These are phyloP conservation scores for Micractinium conductrix DNA, from an alignment of 139 green algal genomes.

Conservation along the genomic window DNA sequence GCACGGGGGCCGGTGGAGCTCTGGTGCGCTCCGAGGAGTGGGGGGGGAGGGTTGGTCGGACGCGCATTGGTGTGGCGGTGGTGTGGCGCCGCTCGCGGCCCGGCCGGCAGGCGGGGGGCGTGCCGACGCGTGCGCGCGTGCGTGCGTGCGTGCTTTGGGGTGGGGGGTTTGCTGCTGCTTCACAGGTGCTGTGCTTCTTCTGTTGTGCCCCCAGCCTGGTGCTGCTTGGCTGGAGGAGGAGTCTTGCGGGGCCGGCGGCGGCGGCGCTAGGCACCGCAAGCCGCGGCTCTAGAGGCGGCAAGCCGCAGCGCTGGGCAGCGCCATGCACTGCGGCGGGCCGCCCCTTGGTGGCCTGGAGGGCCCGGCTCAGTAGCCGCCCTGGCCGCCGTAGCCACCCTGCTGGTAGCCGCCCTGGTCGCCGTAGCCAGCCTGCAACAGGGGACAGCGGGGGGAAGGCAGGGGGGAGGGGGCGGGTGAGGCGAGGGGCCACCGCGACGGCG, in stretches of 20 bases:
- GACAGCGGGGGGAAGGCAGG: too few species aligned
- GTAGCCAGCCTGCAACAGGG: too few species aligned
- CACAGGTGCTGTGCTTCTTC: slow-evolving; percentile 32
- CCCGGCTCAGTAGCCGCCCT: not conserved
- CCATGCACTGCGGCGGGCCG: too few species aligned
- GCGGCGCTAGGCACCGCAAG: not conserved
- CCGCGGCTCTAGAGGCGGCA: too few species aligned
- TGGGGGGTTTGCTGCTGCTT: slow-evolving; percentile 18
- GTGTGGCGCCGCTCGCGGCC: not conserved
- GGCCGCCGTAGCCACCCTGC: slow-evolving; percentile 23
- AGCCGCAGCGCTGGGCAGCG: too few species aligned
- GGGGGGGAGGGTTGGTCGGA: not conserved
- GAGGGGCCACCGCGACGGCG: too few species aligned
- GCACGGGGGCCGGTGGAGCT: too few species aligned
- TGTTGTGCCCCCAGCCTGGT: slow-evolving; percentile 25
- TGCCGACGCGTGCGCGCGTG: too few species aligned
- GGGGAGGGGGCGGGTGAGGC: too few species aligned
- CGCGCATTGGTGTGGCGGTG: too few species aligned
- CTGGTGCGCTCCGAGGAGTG: too few species aligned
- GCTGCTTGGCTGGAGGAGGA: slow-evolving; percentile 29
- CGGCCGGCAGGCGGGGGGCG: not conserved
- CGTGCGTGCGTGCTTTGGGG: not conserved
- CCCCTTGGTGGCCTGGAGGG: too few species aligned
- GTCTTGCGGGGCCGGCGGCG: not conserved
- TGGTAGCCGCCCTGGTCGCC: slow-evolving; percentile 27